Percentiles rank a stretch among this genome's conserved stretches.
Conservation (phyloP, 805 yeast genomes). For the Candida namnaoensis region DNA sequence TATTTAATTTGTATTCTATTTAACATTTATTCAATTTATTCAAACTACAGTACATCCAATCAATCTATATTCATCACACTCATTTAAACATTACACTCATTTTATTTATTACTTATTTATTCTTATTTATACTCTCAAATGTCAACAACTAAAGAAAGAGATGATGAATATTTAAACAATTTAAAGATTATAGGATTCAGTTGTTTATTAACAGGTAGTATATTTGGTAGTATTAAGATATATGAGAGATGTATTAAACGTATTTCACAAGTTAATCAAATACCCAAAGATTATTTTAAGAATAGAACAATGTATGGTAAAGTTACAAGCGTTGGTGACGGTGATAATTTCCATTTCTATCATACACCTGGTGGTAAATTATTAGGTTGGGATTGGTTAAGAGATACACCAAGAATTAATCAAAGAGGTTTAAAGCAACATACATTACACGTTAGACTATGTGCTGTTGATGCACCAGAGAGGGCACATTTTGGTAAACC, state of each 20-base stretch:
- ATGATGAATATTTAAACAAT: too few relatives aligned
- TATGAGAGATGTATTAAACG: constrained; percentile 32
- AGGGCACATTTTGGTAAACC: constrained; percentile 90
- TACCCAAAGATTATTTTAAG: constrained; percentile 40
- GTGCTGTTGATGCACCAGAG: constrained; percentile 98
- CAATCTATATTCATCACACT: too few relatives aligned
- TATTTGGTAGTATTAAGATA: too few relatives aligned
- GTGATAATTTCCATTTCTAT: constrained; percentile 86
- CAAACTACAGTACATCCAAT: too few relatives aligned
- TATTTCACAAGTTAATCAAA: constrained; percentile 35
- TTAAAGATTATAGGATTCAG: too few relatives aligned
- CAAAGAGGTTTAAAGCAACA: constrained; percentile 38
- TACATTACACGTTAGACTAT: constrained; percentile 74
- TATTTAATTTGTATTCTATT: too few relatives aligned
- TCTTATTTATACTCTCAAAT: too few relatives aligned
- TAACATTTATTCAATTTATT: too few relatives aligned
- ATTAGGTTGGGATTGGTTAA: constrained; percentile 92
- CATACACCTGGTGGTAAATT: constrained; percentile 89
- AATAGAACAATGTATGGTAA: constrained; percentile 49
- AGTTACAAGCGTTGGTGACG: constrained; percentile 91
- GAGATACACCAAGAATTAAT: constrained; percentile 53
- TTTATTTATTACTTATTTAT: too few relatives aligned
- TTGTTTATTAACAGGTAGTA: too few relatives aligned
- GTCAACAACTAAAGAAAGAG: too few relatives aligned
- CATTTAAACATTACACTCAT: too few relatives aligned